Base-by-base conservation (phyloP, 805 yeast genomes). In the Candida insectalens region DNA sequence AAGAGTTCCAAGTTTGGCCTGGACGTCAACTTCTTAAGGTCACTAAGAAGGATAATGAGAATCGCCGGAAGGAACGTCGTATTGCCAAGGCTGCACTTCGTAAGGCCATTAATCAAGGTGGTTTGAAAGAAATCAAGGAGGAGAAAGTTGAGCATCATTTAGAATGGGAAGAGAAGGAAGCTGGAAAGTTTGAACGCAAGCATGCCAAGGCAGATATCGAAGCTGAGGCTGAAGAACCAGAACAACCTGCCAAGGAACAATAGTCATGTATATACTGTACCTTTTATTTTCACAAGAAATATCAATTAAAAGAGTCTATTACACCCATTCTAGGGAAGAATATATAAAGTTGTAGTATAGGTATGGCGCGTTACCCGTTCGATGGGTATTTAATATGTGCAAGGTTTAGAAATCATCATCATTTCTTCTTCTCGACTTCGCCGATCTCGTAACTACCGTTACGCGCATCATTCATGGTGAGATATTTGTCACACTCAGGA, bases 1-100 rank as follows among this genome's bases (percentile, higher is more conserved):
- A 83, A 57, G 82, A 79, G 49, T 82, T 70, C 60, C 64, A 76
- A 52, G 74, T 82, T 46, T 81, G 81, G 73, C 89, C 88, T 34
- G 88, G 82, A 50, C 69, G 77, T 57, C 59, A 67, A 32, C 59
- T 80, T 57, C 72, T 80, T 30, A 78, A 69, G 53, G 65, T 66
- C 29, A 67, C 74, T 20, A 67, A 71, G 53, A 62, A 57, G 41
- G 69, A 64, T 25, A 57, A 55, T 31, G 72, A 63, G 36, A 63
- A 62, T 41, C 61, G 60, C 45, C 66, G 69, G 53, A 68, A 59
- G 43, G 63, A 65, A 36, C 53, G 58, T 46, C 63, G 73, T 44
- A 63, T 58, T 37, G 69, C 68, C 45, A 70, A 60, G 51, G 60
- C 54, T 43, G 60, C 63, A 29, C 31, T 46, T 10, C 53, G 51